Conservation (phyloP, 2,329 filamentous ascomycete genomes). For the Cladosporium sp. region DNA sequence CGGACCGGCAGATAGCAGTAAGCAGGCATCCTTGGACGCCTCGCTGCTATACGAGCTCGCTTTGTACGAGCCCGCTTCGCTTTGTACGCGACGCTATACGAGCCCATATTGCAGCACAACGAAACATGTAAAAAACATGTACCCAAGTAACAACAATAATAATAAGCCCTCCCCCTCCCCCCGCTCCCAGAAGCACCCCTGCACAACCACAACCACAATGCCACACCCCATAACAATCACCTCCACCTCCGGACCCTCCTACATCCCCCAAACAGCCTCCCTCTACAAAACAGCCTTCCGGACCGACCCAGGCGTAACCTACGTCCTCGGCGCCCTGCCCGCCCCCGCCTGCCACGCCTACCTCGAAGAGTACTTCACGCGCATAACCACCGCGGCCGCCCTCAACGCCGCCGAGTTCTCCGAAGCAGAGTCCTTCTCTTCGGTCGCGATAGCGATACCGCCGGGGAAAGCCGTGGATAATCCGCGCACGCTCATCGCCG, state of each 20-base stretch:
- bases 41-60: not conserved
- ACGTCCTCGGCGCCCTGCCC: slow-evolving; percentile 27
- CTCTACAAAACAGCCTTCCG: slow-evolving; percentile 23
- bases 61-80: not conserved
- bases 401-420: slow-evolving; percentile 31
- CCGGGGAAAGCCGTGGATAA: slow-evolving; percentile 33
- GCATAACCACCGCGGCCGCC: slow-evolving; percentile 28
- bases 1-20: not conserved
- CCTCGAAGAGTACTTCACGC: slow-evolving; percentile 28
- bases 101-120: not conserved
- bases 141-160: not conserved
- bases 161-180: not conserved
- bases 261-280: not conserved
- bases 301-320: slow-evolving; percentile 31
- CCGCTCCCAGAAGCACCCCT: no score
- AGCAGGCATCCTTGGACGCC: not conserved
- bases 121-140: no score
- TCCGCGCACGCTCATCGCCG: slow-evolving; percentile 26
- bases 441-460: slow-evolving; percentile 29
- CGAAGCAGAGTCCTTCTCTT: slow-evolving; percentile 29
- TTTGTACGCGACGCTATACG: not conserved
- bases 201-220: not conserved
- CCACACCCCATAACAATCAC: not conserved
- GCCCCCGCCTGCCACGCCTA: slow-evolving; percentile 24
- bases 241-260: not conserved